Evolutionary conservation across 2,329 filamentous ascomycete genomes (phyloP), one percentile per base, ranked within the genome.

Genomic region (Colletotrichum sp.): DNA sequence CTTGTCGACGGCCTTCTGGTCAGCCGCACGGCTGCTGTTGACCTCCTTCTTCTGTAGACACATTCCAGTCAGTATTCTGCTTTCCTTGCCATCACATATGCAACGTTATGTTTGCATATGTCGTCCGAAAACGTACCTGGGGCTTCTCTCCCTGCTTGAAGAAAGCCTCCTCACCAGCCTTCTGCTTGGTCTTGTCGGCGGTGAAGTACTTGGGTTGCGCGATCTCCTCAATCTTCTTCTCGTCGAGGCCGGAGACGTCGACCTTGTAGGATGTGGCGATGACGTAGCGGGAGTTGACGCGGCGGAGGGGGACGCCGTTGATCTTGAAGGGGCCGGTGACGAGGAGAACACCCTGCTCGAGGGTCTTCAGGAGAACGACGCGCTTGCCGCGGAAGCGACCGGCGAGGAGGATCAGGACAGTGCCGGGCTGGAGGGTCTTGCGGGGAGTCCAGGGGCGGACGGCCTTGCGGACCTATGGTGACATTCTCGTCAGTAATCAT

Each of bases 301-400:
- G 93, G 90, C 97, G 94, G 85, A 99, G 94, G 82, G 97, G 97
- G 81, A 99, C 97, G 89, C 97, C 97, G 91, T 99, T 99, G 91
- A 99, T 94, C 94, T 98, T 99, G 95, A 98, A 99, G 87, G 97
- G 97, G 84, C 97, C 97, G 86, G 97, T 99, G 84, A 99, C 96
- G 87, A 99, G 95, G 88, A 99, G 96, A 81, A 98, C 95, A 90
- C 97, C 97, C 91, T 98, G 95, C 86, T 95, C 92, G 85, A 99
- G 96, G 89, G 94, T 92, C 94, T 98, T 98, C 88, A 99, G 94
- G 90, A 98, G 96, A 85, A 99, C 92, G 85, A 99, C 97, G 87
- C 97, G 97, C 96, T 99, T 99, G 92, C 97, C 97, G 85, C 97
- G 96, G 95, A 98, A 99, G 86, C 97, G 97, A 85, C 97, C 97